phyloP scores from a whole-genome alignment of 768 basidiomycete species.

The Amylocystis lapponica region DNA sequence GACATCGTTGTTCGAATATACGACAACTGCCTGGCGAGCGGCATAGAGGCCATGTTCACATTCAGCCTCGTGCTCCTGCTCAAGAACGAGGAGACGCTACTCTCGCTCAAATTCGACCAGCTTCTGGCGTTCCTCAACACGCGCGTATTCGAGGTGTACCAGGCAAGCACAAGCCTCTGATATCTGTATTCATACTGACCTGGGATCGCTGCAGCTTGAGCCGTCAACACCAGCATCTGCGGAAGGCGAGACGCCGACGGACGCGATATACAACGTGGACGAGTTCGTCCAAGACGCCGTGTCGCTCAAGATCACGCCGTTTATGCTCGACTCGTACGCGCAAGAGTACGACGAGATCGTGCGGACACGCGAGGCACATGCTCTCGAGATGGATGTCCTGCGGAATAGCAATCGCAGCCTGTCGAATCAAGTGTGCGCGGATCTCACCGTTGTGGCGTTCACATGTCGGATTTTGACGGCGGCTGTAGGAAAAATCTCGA shows the following conservation, averaged over 20 bases:
- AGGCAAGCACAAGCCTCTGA: slow-evolving; percentile 29
- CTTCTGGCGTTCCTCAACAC: slow-evolving; percentile 80
- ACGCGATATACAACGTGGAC: slow-evolving; percentile 55
- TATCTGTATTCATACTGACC: neutral
- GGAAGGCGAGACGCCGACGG: slow-evolving; percentile 4
- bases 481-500: slow-evolving; percentile 74
- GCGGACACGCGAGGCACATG: slow-evolving; percentile 75
- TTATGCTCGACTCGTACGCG: slow-evolving; percentile 89
- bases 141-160: slow-evolving; percentile 79
- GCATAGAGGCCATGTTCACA: slow-evolving; percentile 94
- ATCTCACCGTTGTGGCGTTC: neutral
- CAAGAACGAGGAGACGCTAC: slow-evolving; percentile 77
- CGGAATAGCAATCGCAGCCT: slow-evolving; percentile 74
- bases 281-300: slow-evolving; percentile 87
- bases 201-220: neutral
- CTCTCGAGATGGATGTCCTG: slow-evolving; percentile 76
- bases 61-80: slow-evolving; percentile 85
- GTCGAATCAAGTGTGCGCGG: slow-evolving; percentile 70
- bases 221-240: slow-evolving; percentile 1
- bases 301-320: slow-evolving; percentile 83
- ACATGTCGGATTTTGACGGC: slow-evolving; percentile 1
- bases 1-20: slow-evolving; percentile 95
- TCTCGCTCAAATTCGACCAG: slow-evolving; percentile 86
- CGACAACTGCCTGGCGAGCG: slow-evolving; percentile 93
- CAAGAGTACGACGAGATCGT: slow-evolving; percentile 85